Evolutionary conservation across 805 yeast species (phyloP), one percentile per base, ranked within the genome.

Genomic region (Metschnikowia baotianmanensis): DNA sequence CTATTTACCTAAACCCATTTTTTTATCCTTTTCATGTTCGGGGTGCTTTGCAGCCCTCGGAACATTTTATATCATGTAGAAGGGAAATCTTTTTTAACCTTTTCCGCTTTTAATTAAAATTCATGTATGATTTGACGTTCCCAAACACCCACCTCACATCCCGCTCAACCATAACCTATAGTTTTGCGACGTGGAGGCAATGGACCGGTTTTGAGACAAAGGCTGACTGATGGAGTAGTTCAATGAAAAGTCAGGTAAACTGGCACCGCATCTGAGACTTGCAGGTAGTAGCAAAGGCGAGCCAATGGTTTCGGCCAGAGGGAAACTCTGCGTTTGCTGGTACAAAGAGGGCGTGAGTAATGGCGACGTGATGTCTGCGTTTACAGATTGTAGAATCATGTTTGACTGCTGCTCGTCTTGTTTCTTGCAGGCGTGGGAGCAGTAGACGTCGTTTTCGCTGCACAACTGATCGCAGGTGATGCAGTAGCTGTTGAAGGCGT

Each of bases 81-180:
- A n/a, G n/a, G n/a, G n/a, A n/a, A n/a, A n/a, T n/a, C n/a, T n/a
- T n/a, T n/a, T n/a, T n/a, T n/a, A n/a, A n/a, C n/a, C n/a, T n/a
- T 43, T 43, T 6, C 41, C 47, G 20, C 44, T 34, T 32, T 51
- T 48, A 20, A 51, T 45, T 45, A 47, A 46, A 31, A 49, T 53
- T 20, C 55, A 51, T 24, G 50, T 35, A 13, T 52, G 47, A 31
- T 46, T 47, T 47, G 46, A 26, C 26, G 15, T 13, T 12, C 21
- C 13, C 18, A 6, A 9, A 5, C 12, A 11, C 24, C 4, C 34
- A 12, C 12, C 12, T 46, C 42, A 34, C 39, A 50, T 48, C 5
- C 52, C 68, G 35, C 67, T 62, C 51, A 65, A 56, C 70, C 70
- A 65, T 46, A 65, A 62, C 38, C 71, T 56, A 50, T 65, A 65